These are phyloP conservation scores for Eucommia ulmoides DNA, from an alignment of 257 asterid genomes.

Conservation along the genomic window DNA sequence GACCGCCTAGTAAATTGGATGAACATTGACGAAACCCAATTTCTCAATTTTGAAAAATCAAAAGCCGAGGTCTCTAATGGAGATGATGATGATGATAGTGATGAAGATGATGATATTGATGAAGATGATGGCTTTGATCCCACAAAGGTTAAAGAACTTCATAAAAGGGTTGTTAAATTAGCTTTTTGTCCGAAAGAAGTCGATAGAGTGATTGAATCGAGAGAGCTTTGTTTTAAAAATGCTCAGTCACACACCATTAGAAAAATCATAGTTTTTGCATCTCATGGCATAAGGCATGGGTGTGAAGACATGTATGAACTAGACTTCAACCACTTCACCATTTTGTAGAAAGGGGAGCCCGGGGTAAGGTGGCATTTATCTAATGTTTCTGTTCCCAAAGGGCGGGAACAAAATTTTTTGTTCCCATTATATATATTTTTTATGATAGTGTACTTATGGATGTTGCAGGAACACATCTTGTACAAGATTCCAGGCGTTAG, in stretches of 20 bases:
- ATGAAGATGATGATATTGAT: neutral
- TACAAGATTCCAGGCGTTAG: constrained; percentile 15
- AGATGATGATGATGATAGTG: constrained; percentile 4
- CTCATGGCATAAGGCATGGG: constrained; percentile 21
- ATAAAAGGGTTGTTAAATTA: constrained; percentile 8
- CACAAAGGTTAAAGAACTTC: neutral
- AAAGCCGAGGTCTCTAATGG: constrained; percentile 1
- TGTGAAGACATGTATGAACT: constrained; percentile 22
- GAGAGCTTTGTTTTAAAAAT: constrained; percentile 11
- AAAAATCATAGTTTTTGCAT: constrained; percentile 19
- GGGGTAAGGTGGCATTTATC: constrained; percentile 11
- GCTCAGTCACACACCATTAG: constrained; percentile 23
- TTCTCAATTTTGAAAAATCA: constrained; percentile 12
- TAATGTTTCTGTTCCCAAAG: neutral
- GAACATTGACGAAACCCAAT: too few relatives aligned
- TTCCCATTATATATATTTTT: neutral
- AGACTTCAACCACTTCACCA: constrained; percentile 19
- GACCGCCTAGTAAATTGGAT: too few relatives aligned
- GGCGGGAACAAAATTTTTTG: neutral
- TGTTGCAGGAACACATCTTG: constrained; percentile 15
- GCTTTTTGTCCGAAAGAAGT: constrained; percentile 23
- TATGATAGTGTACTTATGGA: neutral
- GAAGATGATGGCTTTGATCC: neutral
- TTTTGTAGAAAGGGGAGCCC: constrained; percentile 13
- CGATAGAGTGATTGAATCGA: constrained; percentile 8